These are phyloP conservation scores for Nitzschia inconspicua DNA, from an alignment of 108 stramenopile genomes.

Conservation along the genomic window DNA sequence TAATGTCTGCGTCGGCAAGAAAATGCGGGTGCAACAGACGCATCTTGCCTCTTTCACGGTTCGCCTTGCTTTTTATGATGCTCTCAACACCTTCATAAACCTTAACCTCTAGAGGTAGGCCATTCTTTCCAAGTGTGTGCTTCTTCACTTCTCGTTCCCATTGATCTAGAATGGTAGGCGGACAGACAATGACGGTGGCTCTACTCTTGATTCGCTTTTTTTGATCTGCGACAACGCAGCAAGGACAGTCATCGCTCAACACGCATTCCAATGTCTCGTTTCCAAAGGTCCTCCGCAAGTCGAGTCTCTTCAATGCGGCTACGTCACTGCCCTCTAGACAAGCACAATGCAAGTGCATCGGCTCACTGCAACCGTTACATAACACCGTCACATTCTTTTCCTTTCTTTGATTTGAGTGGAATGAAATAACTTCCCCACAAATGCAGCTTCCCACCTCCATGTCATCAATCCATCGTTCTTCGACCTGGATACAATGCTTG, in stretches of 20 bases:
- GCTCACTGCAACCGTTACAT: conserved; percentile 30
- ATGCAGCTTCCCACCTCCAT: conserved; percentile 30
- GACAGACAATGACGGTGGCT: conserved; percentile 71
- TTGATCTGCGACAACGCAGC: conserved; percentile 19
- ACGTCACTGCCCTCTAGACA: conserved; percentile 15
- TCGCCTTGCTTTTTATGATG: neutral
- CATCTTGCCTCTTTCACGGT: conserved; percentile 5
- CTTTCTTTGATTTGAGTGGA: neutral
- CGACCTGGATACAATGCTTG: neutral
- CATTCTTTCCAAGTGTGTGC: conserved; percentile 30
- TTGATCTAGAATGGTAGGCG: conserved; percentile 60
- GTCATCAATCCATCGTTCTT: conserved; percentile 18
- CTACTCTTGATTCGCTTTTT: conserved; percentile 35
- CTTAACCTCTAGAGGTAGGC: conserved; percentile 37
- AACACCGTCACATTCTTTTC: conserved; percentile 9
- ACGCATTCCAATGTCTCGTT: conserved; percentile 10
- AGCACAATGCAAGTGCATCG: conserved; percentile 38
- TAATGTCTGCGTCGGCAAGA: conserved; percentile 63
- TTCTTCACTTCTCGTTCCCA: conserved; percentile 63
- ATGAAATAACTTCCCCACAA: conserved; percentile 29
- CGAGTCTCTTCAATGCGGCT: neutral
- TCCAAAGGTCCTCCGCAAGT: conserved; percentile 3
- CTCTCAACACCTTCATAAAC: conserved; percentile 57
- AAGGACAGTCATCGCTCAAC: conserved; percentile 29
- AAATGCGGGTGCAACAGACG: conserved; percentile 50